Evolutionary conservation across 2,329 filamentous ascomycete genomes (phyloP).

Genomic region (Pseudogymnoascus sp.): DNA sequence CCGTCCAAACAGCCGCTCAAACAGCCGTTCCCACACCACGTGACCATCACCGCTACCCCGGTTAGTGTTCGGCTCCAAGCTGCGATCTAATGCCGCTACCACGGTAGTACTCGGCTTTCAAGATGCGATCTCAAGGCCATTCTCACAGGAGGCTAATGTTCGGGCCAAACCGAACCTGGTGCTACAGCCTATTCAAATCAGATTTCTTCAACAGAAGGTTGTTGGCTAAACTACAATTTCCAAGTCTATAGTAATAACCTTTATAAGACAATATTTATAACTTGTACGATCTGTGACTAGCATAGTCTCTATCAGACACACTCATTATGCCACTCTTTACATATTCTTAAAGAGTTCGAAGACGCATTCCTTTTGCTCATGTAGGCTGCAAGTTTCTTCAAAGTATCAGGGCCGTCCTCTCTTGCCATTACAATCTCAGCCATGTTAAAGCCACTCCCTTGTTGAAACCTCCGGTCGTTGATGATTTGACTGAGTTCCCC

Average conservation of each 20-base stretch:
- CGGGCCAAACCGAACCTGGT: background rate
- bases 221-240: background rate
- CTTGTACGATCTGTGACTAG: slow-evolving; percentile 10
- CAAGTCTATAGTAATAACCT: background rate
- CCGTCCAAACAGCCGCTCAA: background rate
- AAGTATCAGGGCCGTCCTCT: background rate
- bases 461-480: background rate
- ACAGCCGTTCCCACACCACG: too few relatives aligned
- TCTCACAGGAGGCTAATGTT: background rate
- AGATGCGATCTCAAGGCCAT: background rate
- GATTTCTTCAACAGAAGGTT: background rate
- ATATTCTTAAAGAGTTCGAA: slow-evolving; percentile 25
- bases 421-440: background rate
- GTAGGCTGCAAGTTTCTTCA: background rate
- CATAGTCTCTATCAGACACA: slow-evolving; percentile 10
- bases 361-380: background rate
- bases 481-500: background rate
- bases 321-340: slow-evolving; percentile 9
- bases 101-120: background rate
- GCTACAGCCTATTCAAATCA: background rate
- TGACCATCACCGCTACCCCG: background rate
- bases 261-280: background rate
- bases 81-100: background rate
- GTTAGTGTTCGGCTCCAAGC: background rate
- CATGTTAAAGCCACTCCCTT: background rate